Evolutionary conservation across 257 asterid genomes (phyloP), one percentile per base, ranked within the genome.

Genomic region (Ophiorrhiza pumila): DNA sequence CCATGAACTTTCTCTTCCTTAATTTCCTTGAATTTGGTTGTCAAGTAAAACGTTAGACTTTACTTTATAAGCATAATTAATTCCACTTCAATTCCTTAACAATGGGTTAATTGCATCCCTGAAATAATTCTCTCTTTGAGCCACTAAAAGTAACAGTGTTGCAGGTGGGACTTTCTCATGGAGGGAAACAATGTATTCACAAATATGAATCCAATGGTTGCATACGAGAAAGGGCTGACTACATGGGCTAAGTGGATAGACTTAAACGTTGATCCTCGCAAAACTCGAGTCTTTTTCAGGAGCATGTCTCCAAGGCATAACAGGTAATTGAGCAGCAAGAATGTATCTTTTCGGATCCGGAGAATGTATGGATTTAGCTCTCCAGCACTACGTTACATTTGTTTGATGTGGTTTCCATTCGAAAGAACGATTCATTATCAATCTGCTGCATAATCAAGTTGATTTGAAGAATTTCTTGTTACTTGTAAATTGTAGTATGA

Each of bases 181-280:
- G 95, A 90, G 80, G 97, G 92, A 27, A 87, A 80, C 55, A 87
- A 57, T 76, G 79, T 84, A n/a, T 85, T 79, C 75, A 80, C 58
- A n/a, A 74, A 70, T 70, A 79, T 90, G 86, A 87, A 88, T 69
- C 90, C 97, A 1, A 75, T 87, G 73, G 62, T 84, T 79, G 98
- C 98, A 67, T 92, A 92, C 68, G 90, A 86, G 83, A 87, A 83
- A 80, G 98, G 91, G 43, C 85, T 92, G 0, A 80, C 75, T 71
- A 90, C 94, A 41, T 90, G 97, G 98, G 94, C 97, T 55, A 87
- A 83, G 45, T 89, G 98, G 98, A 75, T 89, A 59, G 97, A 90
- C 60, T 72, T 89, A 57, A 92, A 92, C 77, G 83, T 90, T 59
- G 97, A 92, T 79, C 98, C 98, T 5, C 77, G 88, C 35, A 74